A percentile compares a stretch with the other conserved stretches of the same genome.
Conservation (phyloP, 345 rosid genomes). For the Corchorus capsularis region DNA sequence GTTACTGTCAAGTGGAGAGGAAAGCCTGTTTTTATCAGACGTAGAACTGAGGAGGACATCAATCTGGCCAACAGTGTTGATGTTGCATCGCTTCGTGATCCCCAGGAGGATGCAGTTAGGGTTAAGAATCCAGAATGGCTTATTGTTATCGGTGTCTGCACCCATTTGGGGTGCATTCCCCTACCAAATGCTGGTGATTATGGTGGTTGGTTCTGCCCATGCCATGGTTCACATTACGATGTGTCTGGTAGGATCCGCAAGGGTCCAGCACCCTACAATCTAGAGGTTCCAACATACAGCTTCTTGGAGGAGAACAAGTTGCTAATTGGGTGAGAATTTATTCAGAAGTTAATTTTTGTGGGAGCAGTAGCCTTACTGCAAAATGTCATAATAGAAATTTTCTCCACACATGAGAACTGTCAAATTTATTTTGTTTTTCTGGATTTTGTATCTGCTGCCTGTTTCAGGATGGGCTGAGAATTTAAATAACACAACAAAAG, state of each 20-base stretch:
- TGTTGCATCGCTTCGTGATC: constrained; percentile 54
- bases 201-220: constrained; percentile 72
- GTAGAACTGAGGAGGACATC: constrained; percentile 64
- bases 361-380: constrained; percentile 17
- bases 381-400: constrained; percentile 31
- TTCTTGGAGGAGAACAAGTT: constrained; percentile 64
- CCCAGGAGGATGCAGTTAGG: constrained; percentile 55
- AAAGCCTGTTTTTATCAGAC: constrained; percentile 64
- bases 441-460: constrained; percentile 25
- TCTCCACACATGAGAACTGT: constrained; percentile 20
- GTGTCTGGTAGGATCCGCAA: constrained; percentile 67
- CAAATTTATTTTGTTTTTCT: constrained; percentile 18
- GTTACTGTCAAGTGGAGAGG: constrained; percentile 71
- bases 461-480: constrained; percentile 19
- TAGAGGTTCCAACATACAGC: constrained; percentile 65
- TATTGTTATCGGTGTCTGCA: constrained; percentile 60
- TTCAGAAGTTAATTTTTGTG: neutral
- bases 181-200: constrained; percentile 65
- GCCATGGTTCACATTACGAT: constrained; percentile 70
- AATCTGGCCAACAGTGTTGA: constrained; percentile 59
- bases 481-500: constrained; percentile 41
- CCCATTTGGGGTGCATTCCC: constrained; percentile 71
- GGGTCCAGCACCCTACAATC: constrained; percentile 65
- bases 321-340: constrained; percentile 42
- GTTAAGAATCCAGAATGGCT: constrained; percentile 73